These are phyloP conservation scores for Epichloe sylvatica DNA, from an alignment of 2,329 filamentous ascomycete genomes.

Conservation along the genomic window DNA sequence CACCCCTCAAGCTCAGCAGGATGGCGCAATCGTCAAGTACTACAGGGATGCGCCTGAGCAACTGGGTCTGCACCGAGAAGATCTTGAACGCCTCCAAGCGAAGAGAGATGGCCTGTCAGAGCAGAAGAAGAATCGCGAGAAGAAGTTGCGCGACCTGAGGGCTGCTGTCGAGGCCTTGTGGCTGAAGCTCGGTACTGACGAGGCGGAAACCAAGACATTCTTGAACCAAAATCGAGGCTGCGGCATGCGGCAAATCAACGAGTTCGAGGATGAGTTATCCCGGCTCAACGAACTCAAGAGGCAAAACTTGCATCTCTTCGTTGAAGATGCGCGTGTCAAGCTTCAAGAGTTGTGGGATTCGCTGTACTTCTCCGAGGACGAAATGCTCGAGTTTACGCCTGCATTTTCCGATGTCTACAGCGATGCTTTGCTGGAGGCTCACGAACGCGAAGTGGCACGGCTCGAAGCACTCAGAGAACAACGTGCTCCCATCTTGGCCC, in stretches of 20 bases:
- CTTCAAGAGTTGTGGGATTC: conserved; percentile 92
- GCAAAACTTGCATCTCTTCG: conserved; percentile 89
- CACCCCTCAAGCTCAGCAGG: conserved; percentile 84
- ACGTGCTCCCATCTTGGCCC: conserved; percentile 65
- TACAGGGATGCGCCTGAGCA: conserved; percentile 88
- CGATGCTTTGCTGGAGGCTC: conserved; percentile 84
- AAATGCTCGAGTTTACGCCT: conserved; percentile 96
- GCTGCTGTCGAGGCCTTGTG: conserved; percentile 72
- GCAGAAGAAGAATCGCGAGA: conserved; percentile 78
- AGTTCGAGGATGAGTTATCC: conserved; percentile 82
- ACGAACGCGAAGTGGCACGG: conserved; percentile 78
- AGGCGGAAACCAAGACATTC: conserved; percentile 72
- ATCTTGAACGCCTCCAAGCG: conserved; percentile 55
- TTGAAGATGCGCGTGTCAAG: conserved; percentile 82
- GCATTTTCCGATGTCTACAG: conserved; percentile 96
- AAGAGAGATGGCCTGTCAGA: conserved; percentile 73
- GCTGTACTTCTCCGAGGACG: conserved; percentile 89
- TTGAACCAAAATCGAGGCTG: conserved; percentile 79
- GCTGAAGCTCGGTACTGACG: conserved; percentile 74
- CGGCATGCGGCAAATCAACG: conserved; percentile 81
- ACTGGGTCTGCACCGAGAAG: conserved; percentile 79
- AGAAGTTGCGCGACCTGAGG: conserved; percentile 60
- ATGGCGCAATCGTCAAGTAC: conserved; percentile 72
- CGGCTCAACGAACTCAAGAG: conserved; percentile 84
- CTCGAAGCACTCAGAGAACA: conserved; percentile 76